Conservation (phyloP, 108 stramenopile species). For the Bacterosira constricta region DNA sequence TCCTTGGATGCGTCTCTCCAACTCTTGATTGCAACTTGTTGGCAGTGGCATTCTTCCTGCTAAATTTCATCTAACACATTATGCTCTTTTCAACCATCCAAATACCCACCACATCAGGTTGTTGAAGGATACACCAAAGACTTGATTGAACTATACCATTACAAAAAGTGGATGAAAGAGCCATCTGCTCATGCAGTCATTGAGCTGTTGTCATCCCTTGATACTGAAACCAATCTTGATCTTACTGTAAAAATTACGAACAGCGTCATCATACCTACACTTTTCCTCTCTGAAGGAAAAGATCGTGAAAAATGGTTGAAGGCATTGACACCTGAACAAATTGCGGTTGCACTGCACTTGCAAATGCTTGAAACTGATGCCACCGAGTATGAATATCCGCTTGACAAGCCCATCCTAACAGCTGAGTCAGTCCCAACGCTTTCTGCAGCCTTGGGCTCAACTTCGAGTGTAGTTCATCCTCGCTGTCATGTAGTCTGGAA, state of each 20-base stretch:
- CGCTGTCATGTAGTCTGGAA: slow-evolving; percentile 89
- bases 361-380: slow-evolving; percentile 44
- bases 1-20: slow-evolving; percentile 43
- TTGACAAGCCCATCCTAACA: slow-evolving; percentile 61
- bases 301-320: slow-evolving; percentile 38
- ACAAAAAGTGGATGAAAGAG: slow-evolving; percentile 84
- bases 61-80: neutral
- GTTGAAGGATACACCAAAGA: slow-evolving; percentile 47
- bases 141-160: slow-evolving; percentile 75
- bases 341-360: slow-evolving; percentile 64
- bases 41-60: neutral
- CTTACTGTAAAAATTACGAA: slow-evolving; percentile 44
- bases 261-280: slow-evolving; percentile 57
- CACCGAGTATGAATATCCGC: slow-evolving; percentile 36
- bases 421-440: slow-evolving; percentile 46
- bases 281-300: slow-evolving; percentile 28
- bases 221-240: slow-evolving; percentile 7
- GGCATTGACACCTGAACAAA: slow-evolving; percentile 61
- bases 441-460: slow-evolving; percentile 57
- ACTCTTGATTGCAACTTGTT: neutral
- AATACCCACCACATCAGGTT: slow-evolving; percentile 33
- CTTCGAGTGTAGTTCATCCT: slow-evolving; percentile 68
- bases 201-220: slow-evolving; percentile 57
- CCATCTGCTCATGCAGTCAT: slow-evolving; percentile 77
- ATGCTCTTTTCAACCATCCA: neutral